These are phyloP conservation scores for Chenopodium berlandieri DNA, from an alignment of 148 eudicot species.

Conservation along the genomic window DNA sequence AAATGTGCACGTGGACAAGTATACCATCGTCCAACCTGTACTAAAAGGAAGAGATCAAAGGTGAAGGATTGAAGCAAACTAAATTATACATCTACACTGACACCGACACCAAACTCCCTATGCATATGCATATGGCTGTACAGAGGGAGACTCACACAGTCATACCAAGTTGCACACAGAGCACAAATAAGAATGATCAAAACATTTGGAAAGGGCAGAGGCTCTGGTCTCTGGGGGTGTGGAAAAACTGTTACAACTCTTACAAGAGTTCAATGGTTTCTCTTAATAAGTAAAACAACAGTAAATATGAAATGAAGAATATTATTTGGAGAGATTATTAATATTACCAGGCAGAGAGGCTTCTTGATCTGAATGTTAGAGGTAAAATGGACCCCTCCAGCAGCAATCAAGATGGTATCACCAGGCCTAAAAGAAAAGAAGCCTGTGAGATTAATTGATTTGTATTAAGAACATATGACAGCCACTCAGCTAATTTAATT, in stretches of 20 bases:
- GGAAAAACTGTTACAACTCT: not conserved
- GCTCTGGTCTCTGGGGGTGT: not conserved
- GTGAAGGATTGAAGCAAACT: not conserved
- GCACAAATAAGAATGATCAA: not conserved
- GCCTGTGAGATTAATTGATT: conserved; percentile 7
- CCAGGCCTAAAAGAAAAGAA: conserved; percentile 66
- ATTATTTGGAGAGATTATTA: not conserved
- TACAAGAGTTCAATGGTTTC: not conserved
- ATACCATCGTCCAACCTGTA: not conserved
- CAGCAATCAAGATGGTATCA: conserved; percentile 84
- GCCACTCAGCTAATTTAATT: not conserved
- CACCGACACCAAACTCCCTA: not conserved
- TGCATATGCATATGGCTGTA: not conserved
- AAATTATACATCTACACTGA: not conserved
- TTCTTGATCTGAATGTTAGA: conserved; percentile 80
- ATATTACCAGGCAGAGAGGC: conserved; percentile 87
- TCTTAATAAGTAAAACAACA: not conserved
- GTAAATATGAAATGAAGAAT: not conserved
- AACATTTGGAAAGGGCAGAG: not conserved
- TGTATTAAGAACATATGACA: not conserved
- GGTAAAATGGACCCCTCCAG: conserved; percentile 82
- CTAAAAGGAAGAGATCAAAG: not conserved
- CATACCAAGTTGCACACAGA: no score
- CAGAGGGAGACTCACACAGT: no score
- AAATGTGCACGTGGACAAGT: not conserved